These are phyloP conservation scores for Coniochaeta hoffmannii DNA, from an alignment of 2,329 filamentous ascomycete genomes.

Conservation along the genomic window DNA sequence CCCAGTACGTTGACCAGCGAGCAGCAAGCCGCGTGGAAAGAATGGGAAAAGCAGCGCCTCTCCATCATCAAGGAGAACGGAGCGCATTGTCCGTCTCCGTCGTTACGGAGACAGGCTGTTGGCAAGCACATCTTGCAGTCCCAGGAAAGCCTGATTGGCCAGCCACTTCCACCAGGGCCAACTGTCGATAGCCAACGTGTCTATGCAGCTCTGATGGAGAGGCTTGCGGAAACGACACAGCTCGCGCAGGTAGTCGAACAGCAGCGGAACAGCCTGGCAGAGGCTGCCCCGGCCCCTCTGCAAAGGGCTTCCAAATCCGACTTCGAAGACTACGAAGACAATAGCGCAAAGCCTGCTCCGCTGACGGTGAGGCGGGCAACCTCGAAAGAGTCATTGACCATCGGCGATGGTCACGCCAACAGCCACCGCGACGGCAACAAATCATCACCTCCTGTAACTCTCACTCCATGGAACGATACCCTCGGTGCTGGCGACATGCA, in stretches of 20 bases:
- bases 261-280: conserved; percentile 6
- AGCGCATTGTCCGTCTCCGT: conserved; percentile 32
- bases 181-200: conserved; percentile 49
- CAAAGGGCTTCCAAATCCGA: background rate
- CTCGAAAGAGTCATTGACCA: background rate
- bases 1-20: conserved; percentile 44
- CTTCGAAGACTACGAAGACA: background rate
- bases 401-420: background rate
- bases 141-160: conserved; percentile 8
- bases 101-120: conserved; percentile 19
- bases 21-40: conserved; percentile 26
- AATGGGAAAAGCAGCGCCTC: conserved; percentile 49
- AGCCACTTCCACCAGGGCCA: conserved; percentile 12
- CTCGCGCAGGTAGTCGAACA: conserved; percentile 11
- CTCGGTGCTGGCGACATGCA: background rate
- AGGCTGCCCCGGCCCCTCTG: background rate
- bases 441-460: background rate
- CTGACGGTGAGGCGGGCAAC: background rate
- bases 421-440: background rate
- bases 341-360: background rate
- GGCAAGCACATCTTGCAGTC: conserved; percentile 17
- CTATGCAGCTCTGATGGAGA: conserved; percentile 57
- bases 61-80: conserved; percentile 57
- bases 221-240: conserved; percentile 33
- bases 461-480: background rate